Conservation (phyloP, 441 rosid genomes). For the Corymbia citriodora region DNA sequence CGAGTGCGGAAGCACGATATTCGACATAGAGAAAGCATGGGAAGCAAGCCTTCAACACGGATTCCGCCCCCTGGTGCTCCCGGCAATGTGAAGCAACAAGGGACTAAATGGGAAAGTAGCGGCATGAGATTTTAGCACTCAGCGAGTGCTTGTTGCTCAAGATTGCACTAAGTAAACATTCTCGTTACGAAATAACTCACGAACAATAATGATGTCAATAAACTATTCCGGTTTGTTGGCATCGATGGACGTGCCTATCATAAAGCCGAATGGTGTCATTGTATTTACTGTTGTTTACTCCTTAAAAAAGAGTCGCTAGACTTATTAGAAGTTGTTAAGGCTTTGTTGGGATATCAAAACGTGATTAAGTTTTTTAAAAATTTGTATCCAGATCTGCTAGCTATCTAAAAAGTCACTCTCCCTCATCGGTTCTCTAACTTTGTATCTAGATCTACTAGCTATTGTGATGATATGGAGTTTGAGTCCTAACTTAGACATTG, state of each 20-base stretch:
- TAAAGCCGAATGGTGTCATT: neutral
- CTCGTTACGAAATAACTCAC: neutral
- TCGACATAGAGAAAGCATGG: conserved; percentile 14
- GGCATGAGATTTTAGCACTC: neutral
- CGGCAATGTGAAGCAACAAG: too few relatives aligned
- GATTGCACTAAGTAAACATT: neutral
- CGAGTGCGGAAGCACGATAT: conserved; percentile 19
- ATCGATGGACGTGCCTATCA: neutral
- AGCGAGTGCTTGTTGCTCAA: neutral
- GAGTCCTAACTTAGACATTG: too few relatives aligned
- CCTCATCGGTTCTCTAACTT: neutral
- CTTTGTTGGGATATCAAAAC: neutral
- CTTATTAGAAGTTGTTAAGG: neutral
- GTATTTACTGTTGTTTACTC: neutral
- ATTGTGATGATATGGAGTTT: neutral
- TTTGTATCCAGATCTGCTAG: too few relatives aligned
- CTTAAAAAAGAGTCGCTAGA: neutral
- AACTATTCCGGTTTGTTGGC: neutral
- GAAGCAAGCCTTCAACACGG: conserved; percentile 17
- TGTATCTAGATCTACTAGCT: neutral
- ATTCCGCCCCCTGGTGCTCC: too few relatives aligned
- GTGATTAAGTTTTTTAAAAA: neutral
- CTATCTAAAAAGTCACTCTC: neutral
- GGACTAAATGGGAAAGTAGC: too few relatives aligned
- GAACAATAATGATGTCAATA: neutral